Evolutionary conservation across 2,329 filamentous ascomycete species (phyloP), one percentile per base, ranked within the genome.

Genomic region (Penicillium oxalicum): DNA sequence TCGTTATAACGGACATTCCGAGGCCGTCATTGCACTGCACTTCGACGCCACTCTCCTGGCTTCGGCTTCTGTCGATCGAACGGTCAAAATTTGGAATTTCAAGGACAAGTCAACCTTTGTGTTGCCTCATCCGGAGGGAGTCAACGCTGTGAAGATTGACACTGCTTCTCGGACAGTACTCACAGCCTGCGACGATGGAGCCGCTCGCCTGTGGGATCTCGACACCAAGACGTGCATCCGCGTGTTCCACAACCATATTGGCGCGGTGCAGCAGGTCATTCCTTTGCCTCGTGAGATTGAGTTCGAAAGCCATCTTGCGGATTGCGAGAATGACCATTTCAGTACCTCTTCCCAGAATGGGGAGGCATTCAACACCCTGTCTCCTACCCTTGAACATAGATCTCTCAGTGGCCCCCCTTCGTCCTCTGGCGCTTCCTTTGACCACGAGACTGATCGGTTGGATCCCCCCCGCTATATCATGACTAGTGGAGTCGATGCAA

Each of bases 121-220:
- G 44, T 77, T 98, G 9, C 83, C 84, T 25, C 93, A 98, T 66
- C 82, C 78, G 0, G 91, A 97, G 67, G 97, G 91, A 88, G 91
- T 98, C 61, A 98, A 98, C 70, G 85, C 88, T n/a, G 91, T 97
- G 29, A 86, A 86, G 57, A 81, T 98, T 34, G 90, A 98, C 66
- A 79, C 84, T 0, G 73, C 79, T 1, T 94, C 88, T 8, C 84
- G 88, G 11, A 96, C 91, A 0, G 78, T 97, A 3, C 86, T 97
- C 62, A 95, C 91, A 0, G 90, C 90, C 1, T 96, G 90, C 0
- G 93, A 98, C 64, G 93, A 98, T 67, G 86, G 89, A 63, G 93
- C 87, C 0, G 82, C 95, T 57, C 88, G 90, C 59, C 77, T 98
- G 1, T 96, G 91, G 91, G 91, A 97, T 61, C 76, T 98, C 33